Percentiles rank a stretch among this genome's conserved stretches.
Evolutionary conservation across 148 eudicot genomes (phyloP).

Genomic region (Cornus kousa): DNA sequence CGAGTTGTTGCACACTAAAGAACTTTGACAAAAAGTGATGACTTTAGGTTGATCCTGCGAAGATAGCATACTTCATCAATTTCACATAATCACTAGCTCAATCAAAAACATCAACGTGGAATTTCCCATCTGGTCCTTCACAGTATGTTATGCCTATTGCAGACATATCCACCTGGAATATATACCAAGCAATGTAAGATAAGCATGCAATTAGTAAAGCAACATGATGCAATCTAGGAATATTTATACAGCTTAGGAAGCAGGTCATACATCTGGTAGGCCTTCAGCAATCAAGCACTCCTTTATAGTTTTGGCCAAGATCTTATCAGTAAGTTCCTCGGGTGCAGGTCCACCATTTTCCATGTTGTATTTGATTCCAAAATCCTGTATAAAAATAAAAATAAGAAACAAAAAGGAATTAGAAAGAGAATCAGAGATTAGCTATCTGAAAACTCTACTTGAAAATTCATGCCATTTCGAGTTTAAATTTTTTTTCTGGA

Average conservation of each 20-base stretch:
- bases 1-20: no score
- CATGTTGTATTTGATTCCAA: conserved; percentile 98
- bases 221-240: conserved; percentile 4
- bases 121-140: conserved; percentile 82
- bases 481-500: no score
- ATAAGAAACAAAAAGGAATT: not conserved
- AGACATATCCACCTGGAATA: conserved; percentile 77
- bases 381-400: conserved; percentile 58
- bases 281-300: conserved; percentile 89
- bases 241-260: not conserved
- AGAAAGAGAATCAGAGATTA: conserved; percentile 1
- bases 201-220: not conserved
- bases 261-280: conserved; percentile 71
- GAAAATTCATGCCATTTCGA: not conserved
- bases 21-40: not conserved
- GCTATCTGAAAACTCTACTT: not conserved
- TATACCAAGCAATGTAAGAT: conserved; percentile 2
- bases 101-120: conserved; percentile 96
- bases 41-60: not conserved
- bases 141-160: conserved; percentile 61
- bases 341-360: conserved; percentile 99
- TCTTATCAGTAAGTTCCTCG: conserved; percentile 87
- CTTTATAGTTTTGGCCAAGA: conserved; percentile 82
- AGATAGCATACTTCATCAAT: conserved; percentile 85
- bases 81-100: conserved; percentile 82